Evolutionary conservation across 164 flowering plant species (phyloP).

Genomic region (Kalanchoe fedtschenkoi): DNA sequence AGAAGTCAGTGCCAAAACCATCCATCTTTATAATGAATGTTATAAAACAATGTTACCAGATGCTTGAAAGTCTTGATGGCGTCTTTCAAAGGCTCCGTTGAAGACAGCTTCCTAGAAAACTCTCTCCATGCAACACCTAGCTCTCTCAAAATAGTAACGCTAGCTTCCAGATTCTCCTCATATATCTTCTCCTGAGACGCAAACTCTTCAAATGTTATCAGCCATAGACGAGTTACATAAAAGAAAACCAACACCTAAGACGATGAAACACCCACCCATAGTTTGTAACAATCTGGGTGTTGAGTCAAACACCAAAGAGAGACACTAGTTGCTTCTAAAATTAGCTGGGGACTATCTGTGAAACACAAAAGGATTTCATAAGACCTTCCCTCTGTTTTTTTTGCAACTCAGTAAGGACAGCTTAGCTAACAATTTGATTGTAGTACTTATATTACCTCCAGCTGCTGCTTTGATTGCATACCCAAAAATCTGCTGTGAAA

Average conservation of each 20-base stretch:
- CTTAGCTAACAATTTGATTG: neutral
- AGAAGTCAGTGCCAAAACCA: neutral
- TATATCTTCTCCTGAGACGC: constrained; percentile 53
- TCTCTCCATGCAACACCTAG: constrained; percentile 58
- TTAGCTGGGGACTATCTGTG: constrained; percentile 50
- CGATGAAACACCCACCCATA: constrained; percentile 50
- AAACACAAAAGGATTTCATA: neutral
- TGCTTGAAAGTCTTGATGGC: constrained; percentile 50
- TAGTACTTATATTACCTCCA: constrained; percentile 32
- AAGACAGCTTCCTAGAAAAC: constrained; percentile 29
- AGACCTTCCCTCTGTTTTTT: neutral
- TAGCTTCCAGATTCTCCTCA: constrained; percentile 58
- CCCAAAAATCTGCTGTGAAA: constrained; percentile 51
- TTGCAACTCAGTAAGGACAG: neutral
- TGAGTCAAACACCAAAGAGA: constrained; percentile 64
- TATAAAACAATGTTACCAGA: constrained; percentile 35
- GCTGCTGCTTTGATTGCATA: constrained; percentile 45
- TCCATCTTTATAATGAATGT: neutral
- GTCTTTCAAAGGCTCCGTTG: constrained; percentile 35
- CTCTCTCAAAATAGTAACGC: constrained; percentile 51
- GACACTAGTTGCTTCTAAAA: constrained; percentile 54
- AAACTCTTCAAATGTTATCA: constrained; percentile 1
- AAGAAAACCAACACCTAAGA: neutral
- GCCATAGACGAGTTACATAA: neutral
- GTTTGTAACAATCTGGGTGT: constrained; percentile 64